Evolutionary conservation across 495 filamentous ascomycete species (phyloP).

Genomic region (Friedmanniomyces endolithicus): DNA sequence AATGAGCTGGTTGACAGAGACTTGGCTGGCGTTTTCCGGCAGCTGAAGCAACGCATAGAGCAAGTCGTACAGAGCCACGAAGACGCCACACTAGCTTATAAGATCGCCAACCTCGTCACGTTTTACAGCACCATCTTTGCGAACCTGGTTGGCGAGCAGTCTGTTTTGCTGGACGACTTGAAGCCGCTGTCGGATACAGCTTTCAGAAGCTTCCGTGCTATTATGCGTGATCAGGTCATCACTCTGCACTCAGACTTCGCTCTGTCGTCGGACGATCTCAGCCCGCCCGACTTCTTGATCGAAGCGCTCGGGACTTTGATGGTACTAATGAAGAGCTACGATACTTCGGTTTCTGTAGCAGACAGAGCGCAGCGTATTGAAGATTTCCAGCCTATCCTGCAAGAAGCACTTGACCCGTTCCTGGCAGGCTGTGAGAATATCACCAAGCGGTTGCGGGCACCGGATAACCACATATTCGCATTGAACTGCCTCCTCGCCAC

Average conservation of each 20-base stretch:
- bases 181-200: conserved; percentile 60
- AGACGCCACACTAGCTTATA: conserved; percentile 76
- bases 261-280: conserved; percentile 54
- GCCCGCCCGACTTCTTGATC: conserved; percentile 69
- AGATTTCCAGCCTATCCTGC: conserved; percentile 61
- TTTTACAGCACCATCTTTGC: conserved; percentile 84
- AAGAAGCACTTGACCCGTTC: conserved; percentile 77
- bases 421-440: conserved; percentile 60
- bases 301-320: conserved; percentile 66
- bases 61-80: conserved; percentile 88
- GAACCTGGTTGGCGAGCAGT: conserved; percentile 58
- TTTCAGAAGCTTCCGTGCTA: conserved; percentile 64
- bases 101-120: conserved; percentile 70
- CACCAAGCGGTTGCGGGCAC: conserved; percentile 44
- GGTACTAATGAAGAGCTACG: conserved; percentile 68
- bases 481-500: conserved; percentile 66
- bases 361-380: conserved; percentile 28
- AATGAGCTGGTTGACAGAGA: conserved; percentile 82
- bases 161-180: conserved; percentile 58
- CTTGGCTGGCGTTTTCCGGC: conserved; percentile 61
- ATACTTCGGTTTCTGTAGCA: conserved; percentile 57
- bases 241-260: conserved; percentile 56
- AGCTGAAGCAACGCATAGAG: conserved; percentile 71
- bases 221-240: conserved; percentile 67
- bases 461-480: conserved; percentile 58